Evolutionary conservation across 2,329 filamentous ascomycete genomes (phyloP).

Genomic region (Hymenoscyphus linearis): DNA sequence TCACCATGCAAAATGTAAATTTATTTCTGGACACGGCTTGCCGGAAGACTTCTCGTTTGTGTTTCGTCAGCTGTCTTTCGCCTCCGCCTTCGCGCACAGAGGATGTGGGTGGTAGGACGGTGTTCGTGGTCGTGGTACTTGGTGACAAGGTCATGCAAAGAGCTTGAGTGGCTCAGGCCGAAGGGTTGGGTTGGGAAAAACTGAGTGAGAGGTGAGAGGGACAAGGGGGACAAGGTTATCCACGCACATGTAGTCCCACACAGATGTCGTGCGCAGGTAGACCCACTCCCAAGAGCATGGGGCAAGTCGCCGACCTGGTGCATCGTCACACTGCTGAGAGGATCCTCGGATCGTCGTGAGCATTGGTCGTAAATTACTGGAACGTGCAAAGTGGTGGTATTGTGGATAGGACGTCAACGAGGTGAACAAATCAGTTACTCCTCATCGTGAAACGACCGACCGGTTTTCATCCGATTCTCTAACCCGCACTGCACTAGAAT

Average conservation of each 20-base stretch:
- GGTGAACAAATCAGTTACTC: not conserved
- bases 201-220: too few species aligned
- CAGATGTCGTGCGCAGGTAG: not conserved
- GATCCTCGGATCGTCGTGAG: conserved; percentile 1
- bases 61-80: conserved; percentile 2
- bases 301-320: not conserved
- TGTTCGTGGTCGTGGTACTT: not conserved
- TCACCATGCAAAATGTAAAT: conserved; percentile 4
- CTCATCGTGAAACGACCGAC: not conserved
- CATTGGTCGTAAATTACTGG: not conserved
- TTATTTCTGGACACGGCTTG: conserved; percentile 2
- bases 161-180: not conserved
- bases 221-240: too few species aligned
- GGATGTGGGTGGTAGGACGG: conserved; percentile 1
- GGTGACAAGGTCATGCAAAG: not conserved
- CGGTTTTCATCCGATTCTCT: not conserved
- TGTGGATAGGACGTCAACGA: not conserved
- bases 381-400: not conserved
- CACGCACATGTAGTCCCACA: not conserved
- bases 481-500: not conserved
- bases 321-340: not conserved
- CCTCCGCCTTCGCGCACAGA: conserved; percentile 1
- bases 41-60: not conserved
- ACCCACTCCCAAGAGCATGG: not conserved
- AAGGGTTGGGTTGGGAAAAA: not conserved